A percentile compares a stretch with the other conserved stretches of the same genome.
phyloP scores from a whole-genome alignment of 768 basidiomycete genomes.

The Infundibulicybe gibba region DNA sequence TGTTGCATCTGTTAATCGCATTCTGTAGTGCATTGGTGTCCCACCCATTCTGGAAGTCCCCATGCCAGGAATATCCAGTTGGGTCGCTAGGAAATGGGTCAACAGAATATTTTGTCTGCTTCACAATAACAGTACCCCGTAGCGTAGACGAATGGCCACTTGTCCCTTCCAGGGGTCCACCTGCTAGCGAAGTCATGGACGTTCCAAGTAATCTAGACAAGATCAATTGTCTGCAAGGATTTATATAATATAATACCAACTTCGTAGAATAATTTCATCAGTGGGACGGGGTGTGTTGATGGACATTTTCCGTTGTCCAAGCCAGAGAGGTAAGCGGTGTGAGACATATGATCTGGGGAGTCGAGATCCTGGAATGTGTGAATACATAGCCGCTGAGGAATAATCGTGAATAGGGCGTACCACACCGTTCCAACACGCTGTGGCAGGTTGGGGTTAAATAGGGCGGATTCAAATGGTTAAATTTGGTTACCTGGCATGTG shows the following conservation, averaged over 20 bases:
- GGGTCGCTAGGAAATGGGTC: constrained; percentile 34
- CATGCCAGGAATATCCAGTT: constrained; percentile 47
- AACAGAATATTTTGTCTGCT: too few relatives aligned
- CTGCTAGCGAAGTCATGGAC: constrained; percentile 26
- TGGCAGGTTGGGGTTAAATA: constrained; percentile 1
- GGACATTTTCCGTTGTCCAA: constrained; percentile 37
- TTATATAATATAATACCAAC: constrained; percentile 9
- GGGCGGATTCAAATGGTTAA: background rate
- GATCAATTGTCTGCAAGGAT: background rate
- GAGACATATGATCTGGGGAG: constrained; percentile 31
- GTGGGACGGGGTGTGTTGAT: constrained; percentile 26
- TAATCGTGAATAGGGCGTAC: constrained; percentile 14
- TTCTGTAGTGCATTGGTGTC: constrained; percentile 38
- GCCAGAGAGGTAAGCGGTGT: constrained; percentile 27
- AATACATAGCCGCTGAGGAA: background rate
- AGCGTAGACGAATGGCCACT: constrained; percentile 42
- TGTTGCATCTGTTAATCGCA: constrained; percentile 43
- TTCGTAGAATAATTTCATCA: constrained; percentile 39
- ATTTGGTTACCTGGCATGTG: constrained; percentile 26
- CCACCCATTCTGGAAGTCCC: constrained; percentile 51
- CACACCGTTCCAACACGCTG: constrained; percentile 36
- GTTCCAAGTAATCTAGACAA: constrained; percentile 31
- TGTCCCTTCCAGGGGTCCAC: constrained; percentile 28
- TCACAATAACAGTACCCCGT: too few relatives aligned
- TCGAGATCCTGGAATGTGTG: constrained; percentile 28